phyloP scores from a whole-genome alignment of 352 stramenopile genomes.

The Phytophthora hibernalis region DNA sequence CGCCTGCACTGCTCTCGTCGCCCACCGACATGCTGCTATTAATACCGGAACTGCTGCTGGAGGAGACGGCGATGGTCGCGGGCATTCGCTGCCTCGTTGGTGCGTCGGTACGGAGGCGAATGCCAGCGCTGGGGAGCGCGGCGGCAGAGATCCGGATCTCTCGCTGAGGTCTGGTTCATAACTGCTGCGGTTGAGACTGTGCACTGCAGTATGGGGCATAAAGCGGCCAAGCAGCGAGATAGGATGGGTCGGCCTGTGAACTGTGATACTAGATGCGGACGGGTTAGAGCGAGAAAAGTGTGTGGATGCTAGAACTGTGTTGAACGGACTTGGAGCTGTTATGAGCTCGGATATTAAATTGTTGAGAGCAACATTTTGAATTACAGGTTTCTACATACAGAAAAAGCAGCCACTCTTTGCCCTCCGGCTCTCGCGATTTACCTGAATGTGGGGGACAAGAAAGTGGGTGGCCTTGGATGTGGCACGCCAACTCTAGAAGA shows the following conservation, averaged over 20 bases:
- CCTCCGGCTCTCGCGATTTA: conserved; percentile 24
- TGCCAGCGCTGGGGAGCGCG: conserved; percentile 18
- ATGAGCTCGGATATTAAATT: background rate
- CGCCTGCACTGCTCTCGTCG: conserved; percentile 35
- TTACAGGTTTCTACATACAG: conserved; percentile 1
- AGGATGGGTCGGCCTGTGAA: conserved; percentile 9
- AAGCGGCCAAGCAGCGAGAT: conserved; percentile 27
- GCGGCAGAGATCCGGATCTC: conserved; percentile 38
- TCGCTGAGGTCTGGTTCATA: conserved; percentile 34
- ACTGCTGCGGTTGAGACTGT: conserved; percentile 29
- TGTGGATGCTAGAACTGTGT: too few species aligned
- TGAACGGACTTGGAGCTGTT: background rate
- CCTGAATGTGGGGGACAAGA: background rate
- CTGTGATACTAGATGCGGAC: background rate
- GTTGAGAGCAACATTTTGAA: background rate
- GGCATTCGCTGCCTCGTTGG: conserved; percentile 34
- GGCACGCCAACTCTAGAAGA: too few species aligned
- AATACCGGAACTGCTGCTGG: too few species aligned
- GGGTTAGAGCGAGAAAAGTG: too few species aligned
- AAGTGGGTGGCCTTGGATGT: background rate
- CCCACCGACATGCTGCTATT: conserved; percentile 55
- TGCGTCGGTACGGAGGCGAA: conserved; percentile 19
- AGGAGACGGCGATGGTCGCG: conserved; percentile 2
- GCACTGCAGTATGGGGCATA: conserved; percentile 16
- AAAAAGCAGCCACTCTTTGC: conserved; percentile 32